Conservation (phyloP, 805 yeast species). For the Teunomyces kruisii region DNA sequence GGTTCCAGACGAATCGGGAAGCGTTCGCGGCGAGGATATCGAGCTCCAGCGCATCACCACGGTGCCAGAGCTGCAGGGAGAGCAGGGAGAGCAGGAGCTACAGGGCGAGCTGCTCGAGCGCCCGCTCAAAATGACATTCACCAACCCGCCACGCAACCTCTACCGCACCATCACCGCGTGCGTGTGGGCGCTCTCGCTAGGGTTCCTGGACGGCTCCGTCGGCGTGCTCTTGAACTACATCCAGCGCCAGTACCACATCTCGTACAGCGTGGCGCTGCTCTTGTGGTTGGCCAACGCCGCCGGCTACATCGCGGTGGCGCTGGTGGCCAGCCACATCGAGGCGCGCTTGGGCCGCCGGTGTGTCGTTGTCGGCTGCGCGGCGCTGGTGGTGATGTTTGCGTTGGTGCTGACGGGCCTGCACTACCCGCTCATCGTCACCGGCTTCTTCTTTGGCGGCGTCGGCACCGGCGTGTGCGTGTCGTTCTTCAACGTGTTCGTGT, state of each 20-base stretch:
- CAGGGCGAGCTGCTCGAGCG: too few relatives aligned
- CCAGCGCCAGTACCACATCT: slow-evolving; percentile 17
- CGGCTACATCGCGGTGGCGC: slow-evolving; percentile 19
- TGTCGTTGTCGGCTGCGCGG: slow-evolving; percentile 13
- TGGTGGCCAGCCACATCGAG: slow-evolving; percentile 14
- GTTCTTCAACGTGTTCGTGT: slow-evolving; percentile 20
- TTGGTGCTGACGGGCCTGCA: slow-evolving; percentile 19
- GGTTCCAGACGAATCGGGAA: too few relatives aligned
- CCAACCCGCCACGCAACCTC: slow-evolving; percentile 15
- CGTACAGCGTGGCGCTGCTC: slow-evolving; percentile 18
- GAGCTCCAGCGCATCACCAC: neutral
- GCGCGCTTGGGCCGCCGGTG: slow-evolving; percentile 16
- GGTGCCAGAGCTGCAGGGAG: too few relatives aligned
- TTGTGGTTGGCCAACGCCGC: slow-evolving; percentile 21
- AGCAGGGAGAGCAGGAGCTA: too few relatives aligned
- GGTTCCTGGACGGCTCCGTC: slow-evolving; percentile 20
- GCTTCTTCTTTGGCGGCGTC: slow-evolving; percentile 23
- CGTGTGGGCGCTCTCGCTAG: slow-evolving; percentile 16
- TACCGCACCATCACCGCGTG: slow-evolving; percentile 17
- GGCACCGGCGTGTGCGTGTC: slow-evolving; percentile 21
- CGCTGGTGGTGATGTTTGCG: slow-evolving; percentile 12
- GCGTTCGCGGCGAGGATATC: too few relatives aligned
- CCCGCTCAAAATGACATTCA: slow-evolving; percentile 14
- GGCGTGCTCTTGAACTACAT: slow-evolving; percentile 23
- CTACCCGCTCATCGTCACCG: slow-evolving; percentile 21